Base-by-base conservation (phyloP, 495 filamentous ascomycete species). In the Glarea lozoyensis region DNA sequence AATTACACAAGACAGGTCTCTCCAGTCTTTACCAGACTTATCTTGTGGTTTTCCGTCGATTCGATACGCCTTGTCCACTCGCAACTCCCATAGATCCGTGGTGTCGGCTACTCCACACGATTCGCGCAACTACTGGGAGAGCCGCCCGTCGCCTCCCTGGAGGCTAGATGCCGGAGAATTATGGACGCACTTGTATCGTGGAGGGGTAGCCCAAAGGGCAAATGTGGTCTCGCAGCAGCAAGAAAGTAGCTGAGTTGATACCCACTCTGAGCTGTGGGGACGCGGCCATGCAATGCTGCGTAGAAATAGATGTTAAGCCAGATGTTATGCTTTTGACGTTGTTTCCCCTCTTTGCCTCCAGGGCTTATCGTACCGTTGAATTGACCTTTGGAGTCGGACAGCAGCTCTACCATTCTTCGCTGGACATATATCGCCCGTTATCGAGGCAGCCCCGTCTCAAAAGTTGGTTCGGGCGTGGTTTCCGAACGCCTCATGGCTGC, bases 401-500 rank as follows among this genome's bases (percentile, higher is more conserved):
- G 17, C 35, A 37, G 10, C 35, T 20, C 10, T n/a, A n/a, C n/a
- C n/a, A n/a, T n/a, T n/a, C 18, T 19, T 37, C 18, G 35, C n/a
- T n/a, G 35, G 5, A 4, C 17, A 37, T 37, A 37, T 37, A 19
- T 37, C 35, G 16, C 35, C 35, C 16, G 35, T 21, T 37, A 37
- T 37, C 35, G 22, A 16, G 3, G 7, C 7, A n/a, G 4, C 16
- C n/a, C 15, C 18, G 4, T 11, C 10, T 21, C 15, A 11, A 15
- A 9, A 29, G 7, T 29, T 7, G 7, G 7, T n/a, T 29, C 25
- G 7, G 25, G 25, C 7, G 25, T 29, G 7, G 7, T n/a, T 7
- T 29, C 31, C 31, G 25, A 7, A 29, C 25, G 25, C 25, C 25
- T n/a, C 25, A 29, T 29, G 25, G 25, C 25, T 29, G 25, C 25